Conservation (phyloP, 768 basidiomycete genomes). For the Kwoniella shandongensis region DNA sequence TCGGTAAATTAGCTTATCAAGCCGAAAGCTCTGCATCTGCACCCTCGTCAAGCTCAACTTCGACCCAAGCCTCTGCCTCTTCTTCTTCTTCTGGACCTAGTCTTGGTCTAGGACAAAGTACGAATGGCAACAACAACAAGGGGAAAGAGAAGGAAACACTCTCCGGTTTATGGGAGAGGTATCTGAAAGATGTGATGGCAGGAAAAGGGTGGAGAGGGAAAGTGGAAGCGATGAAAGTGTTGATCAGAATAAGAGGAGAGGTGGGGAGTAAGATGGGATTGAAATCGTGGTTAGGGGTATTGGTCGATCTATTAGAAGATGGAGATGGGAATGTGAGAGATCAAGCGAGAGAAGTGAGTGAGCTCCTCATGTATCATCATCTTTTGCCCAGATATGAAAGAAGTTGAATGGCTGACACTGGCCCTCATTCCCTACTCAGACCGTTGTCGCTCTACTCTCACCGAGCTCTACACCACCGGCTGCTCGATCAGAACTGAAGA, state of each 20-base stretch:
- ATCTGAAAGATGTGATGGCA: slow-evolving; percentile 33
- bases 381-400: too few species aligned
- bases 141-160: slow-evolving; percentile 48
- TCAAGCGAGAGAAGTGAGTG: slow-evolving; percentile 63
- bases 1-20: slow-evolving; percentile 40
- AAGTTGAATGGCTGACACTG: too few species aligned
- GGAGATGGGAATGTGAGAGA: slow-evolving; percentile 86
- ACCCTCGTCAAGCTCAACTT: background rate
- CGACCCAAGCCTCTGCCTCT: background rate
- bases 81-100: background rate
- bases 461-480: slow-evolving; percentile 77
- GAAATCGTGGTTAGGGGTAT: slow-evolving; percentile 67
- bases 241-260: slow-evolving; percentile 31
- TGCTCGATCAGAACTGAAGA: slow-evolving; percentile 90
- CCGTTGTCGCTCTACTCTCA: slow-evolving; percentile 80
- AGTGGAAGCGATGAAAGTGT: slow-evolving; percentile 44
- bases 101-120: background rate
- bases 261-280: slow-evolving; percentile 29
- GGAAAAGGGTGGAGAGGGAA: slow-evolving; percentile 45
- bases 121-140: slow-evolving; percentile 27
- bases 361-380: too few species aligned
- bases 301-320: slow-evolving; percentile 87
- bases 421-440: too few species aligned
- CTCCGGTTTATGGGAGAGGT: slow-evolving; percentile 38
- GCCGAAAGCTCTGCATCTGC: slow-evolving; percentile 21